Conservation (phyloP, 768 basidiomycete genomes). For the Phaffia tasmanica region DNA sequence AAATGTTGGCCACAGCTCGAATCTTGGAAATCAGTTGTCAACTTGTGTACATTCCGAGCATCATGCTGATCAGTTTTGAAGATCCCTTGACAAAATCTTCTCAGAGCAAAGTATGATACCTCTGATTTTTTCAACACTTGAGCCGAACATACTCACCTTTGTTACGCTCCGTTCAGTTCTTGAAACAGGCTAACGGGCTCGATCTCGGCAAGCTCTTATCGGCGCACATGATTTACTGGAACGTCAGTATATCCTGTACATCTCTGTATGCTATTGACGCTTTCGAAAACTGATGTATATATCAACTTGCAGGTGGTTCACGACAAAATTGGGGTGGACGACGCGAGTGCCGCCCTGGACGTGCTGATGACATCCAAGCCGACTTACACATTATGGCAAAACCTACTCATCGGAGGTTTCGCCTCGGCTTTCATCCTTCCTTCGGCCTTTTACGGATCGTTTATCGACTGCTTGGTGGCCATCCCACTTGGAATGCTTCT, state of each 20-base stretch:
- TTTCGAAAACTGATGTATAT: background rate
- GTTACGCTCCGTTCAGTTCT: conserved; percentile 26
- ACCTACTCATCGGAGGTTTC: conserved; percentile 61
- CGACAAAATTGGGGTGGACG: conserved; percentile 62
- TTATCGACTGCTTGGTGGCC: conserved; percentile 60
- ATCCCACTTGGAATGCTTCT: conserved; percentile 68
- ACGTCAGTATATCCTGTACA: conserved; percentile 39
- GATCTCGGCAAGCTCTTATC: conserved; percentile 67
- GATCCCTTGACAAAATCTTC: conserved; percentile 68
- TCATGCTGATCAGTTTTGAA: conserved; percentile 71
- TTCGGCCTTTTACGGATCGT: conserved; percentile 61
- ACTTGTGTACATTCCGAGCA: conserved; percentile 51
- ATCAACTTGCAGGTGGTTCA: conserved; percentile 52
- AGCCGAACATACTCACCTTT: no score
- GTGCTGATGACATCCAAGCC: conserved; percentile 57
- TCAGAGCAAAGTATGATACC: conserved; percentile 48
- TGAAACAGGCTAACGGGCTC: conserved; percentile 42
- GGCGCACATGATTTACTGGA: conserved; percentile 61
- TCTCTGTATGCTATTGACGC: background rate
- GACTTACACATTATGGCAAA: conserved; percentile 45
- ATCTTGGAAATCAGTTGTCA: conserved; percentile 86
- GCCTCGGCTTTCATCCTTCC: conserved; percentile 61
- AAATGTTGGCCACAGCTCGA: conserved; percentile 72
- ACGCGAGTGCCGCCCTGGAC: conserved; percentile 58
- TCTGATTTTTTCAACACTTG: conserved; percentile 36